Conservation (phyloP, 2,329 filamentous ascomycete species). For the Ascochyta pisi region DNA sequence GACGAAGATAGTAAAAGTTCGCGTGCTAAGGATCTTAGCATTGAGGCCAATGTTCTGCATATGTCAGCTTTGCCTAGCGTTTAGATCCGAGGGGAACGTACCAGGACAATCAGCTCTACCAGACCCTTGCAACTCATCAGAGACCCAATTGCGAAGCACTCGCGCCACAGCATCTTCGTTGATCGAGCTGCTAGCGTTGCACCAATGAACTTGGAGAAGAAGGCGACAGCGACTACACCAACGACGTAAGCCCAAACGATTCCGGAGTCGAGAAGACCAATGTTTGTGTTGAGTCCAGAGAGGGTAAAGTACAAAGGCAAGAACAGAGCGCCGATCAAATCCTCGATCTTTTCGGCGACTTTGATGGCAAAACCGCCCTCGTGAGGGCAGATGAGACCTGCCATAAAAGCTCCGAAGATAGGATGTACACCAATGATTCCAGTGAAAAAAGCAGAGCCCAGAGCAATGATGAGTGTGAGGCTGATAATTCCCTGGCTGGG, state of each 20-base stretch:
- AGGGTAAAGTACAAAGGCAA: slow-evolving; percentile 92
- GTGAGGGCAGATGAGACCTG: slow-evolving; percentile 88
- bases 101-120: slow-evolving; percentile 92
- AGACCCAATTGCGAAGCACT: slow-evolving; percentile 84
- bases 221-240: slow-evolving; percentile 80
- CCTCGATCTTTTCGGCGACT: slow-evolving; percentile 91
- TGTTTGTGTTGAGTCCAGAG: slow-evolving; percentile 85
- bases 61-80: slow-evolving; percentile 19
- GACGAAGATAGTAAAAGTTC: slow-evolving; percentile 92
- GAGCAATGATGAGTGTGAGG: slow-evolving; percentile 78
- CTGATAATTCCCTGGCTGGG: slow-evolving; percentile 86
- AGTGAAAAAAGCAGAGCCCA: slow-evolving; percentile 85
- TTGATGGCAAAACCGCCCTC: slow-evolving; percentile 91
- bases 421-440: slow-evolving; percentile 90
- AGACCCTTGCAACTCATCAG: slow-evolving; percentile 98
- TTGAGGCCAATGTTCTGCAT: slow-evolving; percentile 79
- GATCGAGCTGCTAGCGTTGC: slow-evolving; percentile 78
- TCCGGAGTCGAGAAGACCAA: slow-evolving; percentile 81
- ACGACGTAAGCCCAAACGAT: slow-evolving; percentile 90
- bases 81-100: slow-evolving; percentile 52
- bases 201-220: slow-evolving; percentile 83
- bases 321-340: slow-evolving; percentile 83
- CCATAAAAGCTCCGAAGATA: slow-evolving; percentile 91
- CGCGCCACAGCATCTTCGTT: slow-evolving; percentile 85
- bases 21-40: slow-evolving; percentile 77